Evolutionary conservation across 306 rosid species (phyloP).

Genomic region (Corylus americana): DNA sequence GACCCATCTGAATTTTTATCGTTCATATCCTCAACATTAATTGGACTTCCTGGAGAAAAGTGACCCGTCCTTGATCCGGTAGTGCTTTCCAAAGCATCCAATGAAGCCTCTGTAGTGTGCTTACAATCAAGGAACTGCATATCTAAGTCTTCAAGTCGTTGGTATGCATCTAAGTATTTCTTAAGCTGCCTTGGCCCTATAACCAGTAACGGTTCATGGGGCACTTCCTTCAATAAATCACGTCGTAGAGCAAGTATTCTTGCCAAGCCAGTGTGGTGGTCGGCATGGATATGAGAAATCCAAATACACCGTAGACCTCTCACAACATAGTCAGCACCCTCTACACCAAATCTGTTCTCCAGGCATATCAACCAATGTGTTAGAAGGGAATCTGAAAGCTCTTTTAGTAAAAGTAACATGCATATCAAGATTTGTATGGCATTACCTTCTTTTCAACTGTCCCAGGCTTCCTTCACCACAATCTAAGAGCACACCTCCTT

Average conservation of each 20-base stretch:
- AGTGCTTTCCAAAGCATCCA: conserved; percentile 41
- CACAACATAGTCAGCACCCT: conserved; percentile 75
- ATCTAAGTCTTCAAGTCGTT: conserved; percentile 83
- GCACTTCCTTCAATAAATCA: conserved; percentile 62
- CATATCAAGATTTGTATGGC: conserved; percentile 1
- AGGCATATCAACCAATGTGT: conserved; percentile 27
- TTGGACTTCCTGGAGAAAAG: conserved; percentile 35
- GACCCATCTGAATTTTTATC: conserved; percentile 23
- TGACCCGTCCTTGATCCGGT: conserved; percentile 5
- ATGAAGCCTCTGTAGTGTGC: conserved; percentile 57
- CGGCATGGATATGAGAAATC: conserved; percentile 97
- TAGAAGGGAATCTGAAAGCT: conserved; percentile 26
- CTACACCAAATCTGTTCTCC: conserved; percentile 75
- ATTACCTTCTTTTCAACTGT: conserved; percentile 89
- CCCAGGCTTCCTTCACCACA: conserved; percentile 96
- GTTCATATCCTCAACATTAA: conserved; percentile 20
- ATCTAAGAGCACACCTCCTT: conserved; percentile 85
- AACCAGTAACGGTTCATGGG: conserved; percentile 81
- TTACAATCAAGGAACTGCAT: conserved; percentile 87
- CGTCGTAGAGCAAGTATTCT: conserved; percentile 81
- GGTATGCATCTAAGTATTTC: conserved; percentile 81
- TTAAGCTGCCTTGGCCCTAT: conserved; percentile 84
- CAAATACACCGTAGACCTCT: conserved; percentile 72
- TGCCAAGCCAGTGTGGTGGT: conserved; percentile 92
- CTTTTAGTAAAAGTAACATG: conserved; percentile 8